These are phyloP conservation scores for Leccinum solheimii DNA, from an alignment of 1,284 basidiomycete genomes.

Conservation along the genomic window DNA sequence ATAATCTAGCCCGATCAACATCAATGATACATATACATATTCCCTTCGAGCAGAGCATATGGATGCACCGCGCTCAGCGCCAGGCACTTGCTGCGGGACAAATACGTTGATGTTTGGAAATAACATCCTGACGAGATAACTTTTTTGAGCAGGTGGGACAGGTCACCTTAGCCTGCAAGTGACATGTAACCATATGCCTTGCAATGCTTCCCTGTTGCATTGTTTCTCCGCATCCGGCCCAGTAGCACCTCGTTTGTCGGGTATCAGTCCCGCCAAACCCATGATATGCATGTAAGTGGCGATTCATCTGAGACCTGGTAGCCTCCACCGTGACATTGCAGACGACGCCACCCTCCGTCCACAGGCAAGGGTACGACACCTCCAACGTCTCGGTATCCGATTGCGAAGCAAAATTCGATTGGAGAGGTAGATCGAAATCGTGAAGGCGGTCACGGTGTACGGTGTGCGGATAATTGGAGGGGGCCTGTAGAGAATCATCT, in stretches of 20 bases:
- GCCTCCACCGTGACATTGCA: conserved; percentile 24
- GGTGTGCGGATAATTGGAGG: neutral
- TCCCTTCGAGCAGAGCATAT: neutral
- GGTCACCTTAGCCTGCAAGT: conserved; percentile 31
- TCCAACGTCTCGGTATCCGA: neutral
- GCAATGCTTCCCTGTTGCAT: conserved; percentile 35
- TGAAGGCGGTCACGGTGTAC: neutral
- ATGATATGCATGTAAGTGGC: conserved; percentile 27
- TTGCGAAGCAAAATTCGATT: conserved; percentile 1
- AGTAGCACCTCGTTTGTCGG: conserved; percentile 23
- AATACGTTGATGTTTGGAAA: conserved; percentile 30
- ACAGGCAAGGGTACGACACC: conserved; percentile 23
- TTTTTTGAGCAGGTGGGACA: conserved; percentile 33
- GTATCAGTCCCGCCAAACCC: conserved; percentile 28
- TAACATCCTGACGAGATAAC: conserved; percentile 29
- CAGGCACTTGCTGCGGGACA: conserved; percentile 25
- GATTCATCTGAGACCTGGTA: conserved; percentile 30
- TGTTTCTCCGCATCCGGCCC: conserved; percentile 21
- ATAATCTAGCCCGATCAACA: neutral
- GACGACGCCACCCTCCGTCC: conserved; percentile 15
- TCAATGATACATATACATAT: neutral
- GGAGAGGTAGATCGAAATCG: neutral
- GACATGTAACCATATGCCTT: conserved; percentile 33
- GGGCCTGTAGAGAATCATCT: conserved; percentile 3
- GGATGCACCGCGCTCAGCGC: conserved; percentile 9